Conservation (phyloP, 1,284 basidiomycete genomes). For the Calocybe gambosa region DNA sequence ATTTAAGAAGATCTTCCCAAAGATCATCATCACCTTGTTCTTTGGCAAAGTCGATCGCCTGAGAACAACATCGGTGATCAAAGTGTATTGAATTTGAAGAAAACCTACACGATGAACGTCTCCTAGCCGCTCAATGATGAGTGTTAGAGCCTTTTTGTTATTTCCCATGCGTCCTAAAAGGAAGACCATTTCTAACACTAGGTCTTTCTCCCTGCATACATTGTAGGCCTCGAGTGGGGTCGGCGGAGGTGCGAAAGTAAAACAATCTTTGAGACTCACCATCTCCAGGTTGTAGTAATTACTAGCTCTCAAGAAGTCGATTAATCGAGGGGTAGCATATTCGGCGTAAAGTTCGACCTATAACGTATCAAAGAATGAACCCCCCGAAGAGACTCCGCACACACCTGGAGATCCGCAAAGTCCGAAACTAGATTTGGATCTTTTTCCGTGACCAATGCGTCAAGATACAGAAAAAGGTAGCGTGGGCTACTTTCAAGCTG, state of each 20-base stretch:
- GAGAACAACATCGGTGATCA: not conserved
- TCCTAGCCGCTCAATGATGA: constrained; percentile 93
- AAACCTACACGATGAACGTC: constrained; percentile 81
- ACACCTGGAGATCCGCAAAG: constrained; percentile 81
- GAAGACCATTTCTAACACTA: constrained; percentile 97
- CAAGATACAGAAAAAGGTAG: constrained; percentile 92
- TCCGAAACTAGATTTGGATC: constrained; percentile 78
- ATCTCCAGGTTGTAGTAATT: constrained; percentile 89
- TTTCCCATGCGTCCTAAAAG: constrained; percentile 96
- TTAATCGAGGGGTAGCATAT: constrained; percentile 71
- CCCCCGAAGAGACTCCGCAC: not conserved
- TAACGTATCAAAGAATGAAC: not conserved
- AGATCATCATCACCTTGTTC: constrained; percentile 97
- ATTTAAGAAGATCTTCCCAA: constrained; percentile 94
- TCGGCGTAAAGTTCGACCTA: constrained; percentile 90
- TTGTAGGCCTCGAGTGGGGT: constrained; percentile 64
- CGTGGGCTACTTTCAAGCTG: constrained; percentile 76
- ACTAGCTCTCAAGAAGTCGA: constrained; percentile 89
- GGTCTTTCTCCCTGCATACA: constrained; percentile 79
- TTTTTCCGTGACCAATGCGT: constrained; percentile 76
- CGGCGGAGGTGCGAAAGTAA: not conserved
- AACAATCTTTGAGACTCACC: constrained; percentile 32
- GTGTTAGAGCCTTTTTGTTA: constrained; percentile 88
- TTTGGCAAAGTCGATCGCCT: constrained; percentile 98
- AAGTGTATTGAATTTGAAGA: not conserved